phyloP scores from a whole-genome alignment of 495 filamentous ascomycete species.

The Aspergillus saccharolyticus region DNA sequence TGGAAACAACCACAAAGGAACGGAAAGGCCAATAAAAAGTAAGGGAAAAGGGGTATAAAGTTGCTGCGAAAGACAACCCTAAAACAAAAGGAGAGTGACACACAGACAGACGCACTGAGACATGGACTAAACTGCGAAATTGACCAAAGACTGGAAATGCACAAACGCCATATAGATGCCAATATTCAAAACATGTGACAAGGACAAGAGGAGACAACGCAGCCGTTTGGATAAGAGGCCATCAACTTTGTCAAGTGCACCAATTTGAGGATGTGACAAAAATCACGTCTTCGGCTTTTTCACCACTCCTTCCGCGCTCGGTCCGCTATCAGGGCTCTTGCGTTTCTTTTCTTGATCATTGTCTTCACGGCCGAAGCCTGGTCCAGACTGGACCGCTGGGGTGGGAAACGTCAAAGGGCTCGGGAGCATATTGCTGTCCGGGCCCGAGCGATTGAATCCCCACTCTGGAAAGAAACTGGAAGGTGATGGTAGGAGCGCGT shows the following conservation, averaged over 20 bases:
- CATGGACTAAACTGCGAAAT: neutral
- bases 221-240: slow-evolving; percentile 3
- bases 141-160: too few relatives aligned
- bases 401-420: slow-evolving; percentile 91
- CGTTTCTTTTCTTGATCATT: slow-evolving; percentile 47
- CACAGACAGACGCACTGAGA: neutral
- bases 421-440: slow-evolving; percentile 75
- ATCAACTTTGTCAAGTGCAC: slow-evolving; percentile 8
- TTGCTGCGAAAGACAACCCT: slow-evolving; percentile 5
- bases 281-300: slow-evolving; percentile 49
- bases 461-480: slow-evolving; percentile 91
- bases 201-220: neutral
- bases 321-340: slow-evolving; percentile 48
- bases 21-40: too few relatives aligned
- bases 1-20: neutral
- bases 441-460: slow-evolving; percentile 61
- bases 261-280: neutral
- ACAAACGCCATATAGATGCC: slow-evolving; percentile 3
- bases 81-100: neutral
- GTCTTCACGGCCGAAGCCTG: slow-evolving; percentile 60
- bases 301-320: slow-evolving; percentile 29
- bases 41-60: slow-evolving; percentile 3
- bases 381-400: slow-evolving; percentile 67
- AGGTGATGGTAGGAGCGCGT: slow-evolving; percentile 79
- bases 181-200: slow-evolving; percentile 3